A percentile compares a stretch with the other conserved stretches of the same genome.
Evolutionary conservation across 139 green algal genomes (phyloP).

Genomic region (Chlamydomonas sp.): DNA sequence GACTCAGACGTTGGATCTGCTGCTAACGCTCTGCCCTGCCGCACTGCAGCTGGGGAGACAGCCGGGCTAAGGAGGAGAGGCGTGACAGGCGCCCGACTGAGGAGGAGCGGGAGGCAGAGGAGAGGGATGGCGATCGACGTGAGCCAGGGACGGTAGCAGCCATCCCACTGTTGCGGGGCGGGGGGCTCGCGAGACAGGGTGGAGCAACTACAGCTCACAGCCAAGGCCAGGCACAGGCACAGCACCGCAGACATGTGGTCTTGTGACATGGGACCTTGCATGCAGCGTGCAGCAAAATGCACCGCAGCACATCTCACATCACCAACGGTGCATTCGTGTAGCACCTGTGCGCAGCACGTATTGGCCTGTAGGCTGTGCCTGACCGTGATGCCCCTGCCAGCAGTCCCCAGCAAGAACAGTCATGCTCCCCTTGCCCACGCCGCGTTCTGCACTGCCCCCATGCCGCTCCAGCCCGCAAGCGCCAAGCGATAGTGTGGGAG

Average conservation of each 20-base stretch:
- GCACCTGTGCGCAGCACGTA: background rate
- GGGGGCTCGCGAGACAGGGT: no score
- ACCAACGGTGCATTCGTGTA: background rate
- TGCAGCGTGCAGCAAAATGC: background rate
- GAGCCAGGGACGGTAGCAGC: background rate
- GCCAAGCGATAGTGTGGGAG: constrained; percentile 21
- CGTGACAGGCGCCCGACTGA: background rate
- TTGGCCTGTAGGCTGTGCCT: background rate
- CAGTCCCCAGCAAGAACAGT: no score
- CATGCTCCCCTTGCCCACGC: no score
- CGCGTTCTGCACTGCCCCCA: background rate
- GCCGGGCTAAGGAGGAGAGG: background rate
- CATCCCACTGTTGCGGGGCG: no score
- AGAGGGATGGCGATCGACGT: constrained; percentile 22
- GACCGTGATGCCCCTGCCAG: background rate
- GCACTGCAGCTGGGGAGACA: no score
- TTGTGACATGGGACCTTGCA: no score
- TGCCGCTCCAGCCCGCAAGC: constrained; percentile 19
- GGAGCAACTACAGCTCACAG: no score
- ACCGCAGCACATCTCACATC: background rate
- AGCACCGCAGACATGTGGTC: no score
- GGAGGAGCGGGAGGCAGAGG: background rate
- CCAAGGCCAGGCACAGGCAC: no score
- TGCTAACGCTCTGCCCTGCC: no score
- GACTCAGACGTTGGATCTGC: no score